These are phyloP conservation scores for Phaeotremella skinneri DNA, from an alignment of 768 basidiomycete species.

Conservation along the genomic window DNA sequence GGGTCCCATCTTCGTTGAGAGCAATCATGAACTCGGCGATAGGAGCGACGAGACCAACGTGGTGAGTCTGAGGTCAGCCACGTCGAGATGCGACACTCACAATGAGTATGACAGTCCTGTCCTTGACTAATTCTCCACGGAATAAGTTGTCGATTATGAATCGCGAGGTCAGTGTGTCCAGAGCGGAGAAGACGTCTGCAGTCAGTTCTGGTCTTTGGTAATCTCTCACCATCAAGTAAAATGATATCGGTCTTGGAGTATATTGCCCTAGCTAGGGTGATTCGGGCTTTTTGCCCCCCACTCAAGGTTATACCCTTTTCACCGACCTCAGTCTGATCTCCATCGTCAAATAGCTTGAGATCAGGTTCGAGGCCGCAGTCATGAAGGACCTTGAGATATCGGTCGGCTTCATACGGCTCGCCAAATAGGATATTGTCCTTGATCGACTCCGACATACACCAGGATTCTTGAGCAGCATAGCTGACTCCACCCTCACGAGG, in stretches of 20 bases:
- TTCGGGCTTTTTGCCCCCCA: slow-evolving; percentile 63
- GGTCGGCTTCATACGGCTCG: slow-evolving; percentile 53
- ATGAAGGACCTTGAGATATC: slow-evolving; percentile 54
- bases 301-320: slow-evolving; percentile 63
- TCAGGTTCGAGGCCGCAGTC: slow-evolving; percentile 55
- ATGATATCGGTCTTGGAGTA: slow-evolving; percentile 65
- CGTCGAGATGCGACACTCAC: slow-evolving; percentile 48
- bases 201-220: background rate
- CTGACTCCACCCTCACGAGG: slow-evolving; percentile 69
- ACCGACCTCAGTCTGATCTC: slow-evolving; percentile 69
- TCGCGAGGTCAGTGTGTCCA: slow-evolving; percentile 61
- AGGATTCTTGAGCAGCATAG: slow-evolving; percentile 79
- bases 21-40: slow-evolving; percentile 49
- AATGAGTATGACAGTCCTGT: slow-evolving; percentile 60
- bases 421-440: slow-evolving; percentile 61
- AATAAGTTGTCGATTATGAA: slow-evolving; percentile 59
- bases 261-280: slow-evolving; percentile 62
- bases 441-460: slow-evolving; percentile 69
- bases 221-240: slow-evolving; percentile 59
- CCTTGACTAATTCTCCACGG: slow-evolving; percentile 56
- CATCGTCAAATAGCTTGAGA: slow-evolving; percentile 59
- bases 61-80: slow-evolving; percentile 47
- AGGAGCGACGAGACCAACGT: slow-evolving; percentile 49
- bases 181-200: slow-evolving; percentile 63
- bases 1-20: slow-evolving; percentile 41